Evolutionary conservation across 2,329 filamentous ascomycete genomes (phyloP).

Genomic region (Paraphoma chrysanthemicola): DNA sequence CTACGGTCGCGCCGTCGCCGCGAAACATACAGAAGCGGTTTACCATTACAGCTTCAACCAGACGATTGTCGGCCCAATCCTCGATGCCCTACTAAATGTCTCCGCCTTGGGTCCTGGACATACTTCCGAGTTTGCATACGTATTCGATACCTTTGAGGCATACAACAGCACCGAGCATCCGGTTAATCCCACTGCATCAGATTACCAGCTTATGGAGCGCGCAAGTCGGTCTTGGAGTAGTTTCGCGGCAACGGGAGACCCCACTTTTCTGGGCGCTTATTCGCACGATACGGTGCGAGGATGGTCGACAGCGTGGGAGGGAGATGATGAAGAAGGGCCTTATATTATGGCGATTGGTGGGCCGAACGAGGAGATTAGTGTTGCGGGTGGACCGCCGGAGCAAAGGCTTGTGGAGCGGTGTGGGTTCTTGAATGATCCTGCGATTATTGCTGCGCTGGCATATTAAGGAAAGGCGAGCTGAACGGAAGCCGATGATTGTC

Average conservation of each 20-base stretch:
- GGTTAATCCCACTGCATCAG: slow-evolving; percentile 43
- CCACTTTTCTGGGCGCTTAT: slow-evolving; percentile 12
- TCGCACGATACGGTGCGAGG: slow-evolving; percentile 50
- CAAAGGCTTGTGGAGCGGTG: slow-evolving; percentile 58
- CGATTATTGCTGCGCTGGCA: slow-evolving; percentile 51
- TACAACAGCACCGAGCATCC: slow-evolving; percentile 51
- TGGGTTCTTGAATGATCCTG: slow-evolving; percentile 54
- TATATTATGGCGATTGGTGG: slow-evolving; percentile 51
- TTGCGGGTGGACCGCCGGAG: slow-evolving; percentile 43
- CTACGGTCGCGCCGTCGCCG: slow-evolving; percentile 50
- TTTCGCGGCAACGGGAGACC: slow-evolving; percentile 51
- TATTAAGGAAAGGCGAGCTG: slow-evolving; percentile 20
- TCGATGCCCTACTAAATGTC: slow-evolving; percentile 42
- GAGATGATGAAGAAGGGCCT: slow-evolving; percentile 13
- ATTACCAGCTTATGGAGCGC: slow-evolving; percentile 50
- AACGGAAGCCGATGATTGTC: too few species aligned
- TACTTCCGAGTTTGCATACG: slow-evolving; percentile 61
- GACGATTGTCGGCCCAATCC: slow-evolving; percentile 57
- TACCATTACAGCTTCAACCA: slow-evolving; percentile 63
- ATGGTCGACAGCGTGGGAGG: slow-evolving; percentile 51
- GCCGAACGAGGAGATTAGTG: slow-evolving; percentile 51
- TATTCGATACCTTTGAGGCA: slow-evolving; percentile 52
- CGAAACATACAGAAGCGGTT: slow-evolving; percentile 47
- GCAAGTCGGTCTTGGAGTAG: slow-evolving; percentile 58
- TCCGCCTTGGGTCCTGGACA: slow-evolving; percentile 58